Conservation (phyloP, 129 eudicot genomes). For the Kitagawia praeruptora region DNA sequence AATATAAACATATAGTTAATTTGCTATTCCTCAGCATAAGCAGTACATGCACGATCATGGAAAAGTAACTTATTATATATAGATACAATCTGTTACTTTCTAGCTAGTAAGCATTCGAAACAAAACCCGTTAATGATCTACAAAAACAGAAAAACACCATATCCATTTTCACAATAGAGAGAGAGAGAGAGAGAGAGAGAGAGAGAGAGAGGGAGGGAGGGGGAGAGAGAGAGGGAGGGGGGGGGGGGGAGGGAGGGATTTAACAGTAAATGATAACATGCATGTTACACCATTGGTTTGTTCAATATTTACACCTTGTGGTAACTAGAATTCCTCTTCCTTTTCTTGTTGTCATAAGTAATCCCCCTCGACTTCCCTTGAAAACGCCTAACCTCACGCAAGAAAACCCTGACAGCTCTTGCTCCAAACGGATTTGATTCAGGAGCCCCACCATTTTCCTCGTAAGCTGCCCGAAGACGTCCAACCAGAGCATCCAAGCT, state of each 20-base stretch:
- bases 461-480: constrained; percentile 77
- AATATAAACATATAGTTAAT: no score
- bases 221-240: no score
- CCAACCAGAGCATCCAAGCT: constrained; percentile 85
- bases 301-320: constrained; percentile 17
- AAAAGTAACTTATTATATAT: no score
- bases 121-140: no score
- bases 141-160: no score
- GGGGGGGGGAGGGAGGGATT: not conserved
- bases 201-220: no score
- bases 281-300: not conserved
- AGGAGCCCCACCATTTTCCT: constrained; percentile 73
- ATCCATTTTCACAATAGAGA: no score
- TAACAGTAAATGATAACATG: not conserved
- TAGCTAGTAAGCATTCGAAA: no score
- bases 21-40: no score
- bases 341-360: constrained; percentile 80
- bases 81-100: no score
- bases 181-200: no score
- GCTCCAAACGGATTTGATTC: constrained; percentile 82
- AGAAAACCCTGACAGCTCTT: constrained; percentile 65
- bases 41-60: no score
- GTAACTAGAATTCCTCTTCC: constrained; percentile 37
- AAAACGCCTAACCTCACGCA: constrained; percentile 66
- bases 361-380: constrained; percentile 77